Evolutionary conservation across 1,284 basidiomycete genomes (phyloP).

Genomic region (Dichomitus squalens): DNA sequence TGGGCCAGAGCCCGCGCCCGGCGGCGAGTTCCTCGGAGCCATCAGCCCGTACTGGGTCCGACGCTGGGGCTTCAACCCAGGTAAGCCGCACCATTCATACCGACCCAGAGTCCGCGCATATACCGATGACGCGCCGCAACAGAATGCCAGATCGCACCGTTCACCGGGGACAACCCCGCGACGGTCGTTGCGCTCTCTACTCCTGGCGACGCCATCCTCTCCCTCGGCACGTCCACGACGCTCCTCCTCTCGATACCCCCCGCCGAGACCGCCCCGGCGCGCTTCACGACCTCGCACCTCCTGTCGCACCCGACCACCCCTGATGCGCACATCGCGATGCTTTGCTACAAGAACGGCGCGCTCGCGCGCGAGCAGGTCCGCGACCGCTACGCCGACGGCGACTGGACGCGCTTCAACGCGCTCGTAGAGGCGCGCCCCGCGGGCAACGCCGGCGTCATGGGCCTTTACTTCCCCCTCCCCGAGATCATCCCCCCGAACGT

Average conservation of each 20-base stretch:
- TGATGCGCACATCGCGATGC: constrained; percentile 72
- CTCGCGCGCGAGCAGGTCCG: constrained; percentile 82
- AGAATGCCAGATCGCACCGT: constrained; percentile 83
- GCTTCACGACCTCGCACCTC: constrained; percentile 77
- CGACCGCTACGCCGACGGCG: constrained; percentile 60
- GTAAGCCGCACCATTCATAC: constrained; percentile 36
- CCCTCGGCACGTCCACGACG: constrained; percentile 35
- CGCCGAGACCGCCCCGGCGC: constrained; percentile 56
- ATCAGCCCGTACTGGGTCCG: constrained; percentile 75
- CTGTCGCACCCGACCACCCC: constrained; percentile 68
- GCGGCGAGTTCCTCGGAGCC: constrained; percentile 66
- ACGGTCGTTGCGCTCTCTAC: constrained; percentile 79
- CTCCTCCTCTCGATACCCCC: constrained; percentile 72
- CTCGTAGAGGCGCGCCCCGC: constrained; percentile 59
- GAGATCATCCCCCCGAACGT: constrained; percentile 85
- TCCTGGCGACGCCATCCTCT: constrained; percentile 88
- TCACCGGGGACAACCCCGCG: constrained; percentile 92
- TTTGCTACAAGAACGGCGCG: constrained; percentile 86
- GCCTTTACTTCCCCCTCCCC: constrained; percentile 77
- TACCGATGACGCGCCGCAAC: neutral
- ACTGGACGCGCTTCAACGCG: constrained; percentile 78
- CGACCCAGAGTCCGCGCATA: neutral
- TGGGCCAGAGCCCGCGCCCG: constrained; percentile 78
- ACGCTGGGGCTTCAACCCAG: constrained; percentile 75
- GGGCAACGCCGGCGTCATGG: constrained; percentile 63